Evolutionary conservation across 768 basidiomycete genomes (phyloP).

Genomic region (Mycena crocata): DNA sequence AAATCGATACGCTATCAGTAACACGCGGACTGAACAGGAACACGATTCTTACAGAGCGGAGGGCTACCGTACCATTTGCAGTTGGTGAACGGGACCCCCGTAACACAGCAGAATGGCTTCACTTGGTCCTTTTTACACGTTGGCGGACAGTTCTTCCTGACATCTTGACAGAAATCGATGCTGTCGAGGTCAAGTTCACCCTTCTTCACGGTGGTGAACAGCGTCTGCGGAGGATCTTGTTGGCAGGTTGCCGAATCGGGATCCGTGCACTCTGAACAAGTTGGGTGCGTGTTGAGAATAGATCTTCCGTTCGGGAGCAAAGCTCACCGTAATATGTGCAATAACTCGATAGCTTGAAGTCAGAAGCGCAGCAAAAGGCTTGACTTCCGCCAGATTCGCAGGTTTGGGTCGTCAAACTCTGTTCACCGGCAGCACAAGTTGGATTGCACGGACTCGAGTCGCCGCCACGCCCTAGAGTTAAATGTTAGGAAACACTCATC

Average conservation of each 20-base stretch:
- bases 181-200: constrained; percentile 2
- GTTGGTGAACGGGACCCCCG: background rate
- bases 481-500: background rate
- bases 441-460: constrained; percentile 14
- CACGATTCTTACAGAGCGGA: constrained; percentile 37
- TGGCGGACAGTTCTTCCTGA: constrained; percentile 13
- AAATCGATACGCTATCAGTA: too few species aligned
- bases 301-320: too few species aligned
- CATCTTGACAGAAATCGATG: constrained; percentile 11
- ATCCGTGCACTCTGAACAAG: background rate
- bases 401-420: constrained; percentile 1
- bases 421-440: constrained; percentile 7
- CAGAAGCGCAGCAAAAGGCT: constrained; percentile 7
- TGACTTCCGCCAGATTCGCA: constrained; percentile 11
- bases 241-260: background rate
- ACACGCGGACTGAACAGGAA: too few species aligned
- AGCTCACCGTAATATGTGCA: constrained; percentile 5
- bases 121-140: background rate
- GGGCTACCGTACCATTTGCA: constrained; percentile 20
- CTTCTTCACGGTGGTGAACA: constrained; percentile 10
- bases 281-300: background rate
- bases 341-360: background rate
- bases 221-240: background rate
- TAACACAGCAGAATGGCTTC: constrained; percentile 18
- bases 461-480: constrained; percentile 6